Conservation (phyloP, 495 filamentous ascomycete genomes). For the Bacidia rubella region DNA sequence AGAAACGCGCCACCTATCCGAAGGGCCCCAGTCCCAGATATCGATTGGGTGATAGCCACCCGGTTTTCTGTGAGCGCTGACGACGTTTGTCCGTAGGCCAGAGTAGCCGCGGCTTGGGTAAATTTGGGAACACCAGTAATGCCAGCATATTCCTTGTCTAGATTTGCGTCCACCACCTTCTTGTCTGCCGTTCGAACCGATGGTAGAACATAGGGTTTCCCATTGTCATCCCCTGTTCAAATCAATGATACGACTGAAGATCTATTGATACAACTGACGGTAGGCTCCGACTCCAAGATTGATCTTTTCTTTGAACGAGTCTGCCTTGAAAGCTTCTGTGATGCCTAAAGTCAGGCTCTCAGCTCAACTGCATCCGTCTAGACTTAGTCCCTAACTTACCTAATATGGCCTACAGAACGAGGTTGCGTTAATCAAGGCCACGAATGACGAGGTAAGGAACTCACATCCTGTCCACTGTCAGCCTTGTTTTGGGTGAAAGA, state of each 20-base stretch:
- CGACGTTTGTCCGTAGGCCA: slow-evolving; percentile 79
- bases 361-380: neutral
- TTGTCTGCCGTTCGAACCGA: slow-evolving; percentile 84
- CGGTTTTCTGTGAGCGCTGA: slow-evolving; percentile 60
- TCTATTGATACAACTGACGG: slow-evolving; percentile 27
- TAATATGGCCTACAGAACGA: slow-evolving; percentile 14
- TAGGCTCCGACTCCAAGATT: slow-evolving; percentile 67
- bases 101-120: slow-evolving; percentile 75
- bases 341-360: slow-evolving; percentile 75
- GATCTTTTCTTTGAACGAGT: slow-evolving; percentile 84
- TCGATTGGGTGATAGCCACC: slow-evolving; percentile 88
- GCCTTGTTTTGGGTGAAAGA: too few species aligned
- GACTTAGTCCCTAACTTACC: slow-evolving; percentile 11
- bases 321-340: slow-evolving; percentile 98
- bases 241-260: neutral
- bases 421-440: slow-evolving; percentile 17
- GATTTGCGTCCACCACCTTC: slow-evolving; percentile 56
- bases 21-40: slow-evolving; percentile 93
- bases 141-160: slow-evolving; percentile 96
- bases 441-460: slow-evolving; percentile 10
- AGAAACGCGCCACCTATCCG: slow-evolving; percentile 92
- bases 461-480: slow-evolving; percentile 21
- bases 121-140: slow-evolving; percentile 93
- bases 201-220: slow-evolving; percentile 93
- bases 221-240: slow-evolving; percentile 66